Conservation (phyloP, 306 rosid species). For the Lathyrus tuberosus region DNA sequence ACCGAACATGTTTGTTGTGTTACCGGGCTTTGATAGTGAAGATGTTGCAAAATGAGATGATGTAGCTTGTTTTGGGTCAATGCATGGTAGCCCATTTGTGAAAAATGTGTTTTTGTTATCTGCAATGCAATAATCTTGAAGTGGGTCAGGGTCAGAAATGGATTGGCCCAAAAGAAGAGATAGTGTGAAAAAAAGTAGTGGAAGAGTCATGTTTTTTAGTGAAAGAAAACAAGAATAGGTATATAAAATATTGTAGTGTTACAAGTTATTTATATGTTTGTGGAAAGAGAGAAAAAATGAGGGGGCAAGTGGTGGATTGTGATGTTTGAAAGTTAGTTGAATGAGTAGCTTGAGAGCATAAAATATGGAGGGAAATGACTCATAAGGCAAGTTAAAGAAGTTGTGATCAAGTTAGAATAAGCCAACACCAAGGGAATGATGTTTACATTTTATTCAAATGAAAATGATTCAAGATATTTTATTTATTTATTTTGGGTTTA, state of each 20-base stretch:
- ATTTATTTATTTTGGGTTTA: background rate
- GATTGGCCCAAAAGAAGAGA: slow-evolving; percentile 36
- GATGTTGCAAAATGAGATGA: slow-evolving; percentile 61
- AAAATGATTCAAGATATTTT: slow-evolving; percentile 14
- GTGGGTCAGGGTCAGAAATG: slow-evolving; percentile 61
- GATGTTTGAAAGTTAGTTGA: slow-evolving; percentile 37
- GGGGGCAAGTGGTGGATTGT: slow-evolving; percentile 37
- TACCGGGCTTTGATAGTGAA: slow-evolving; percentile 50
- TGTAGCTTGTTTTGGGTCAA: slow-evolving; percentile 55
- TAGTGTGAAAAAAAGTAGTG: slow-evolving; percentile 35
- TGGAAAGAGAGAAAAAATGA: background rate
- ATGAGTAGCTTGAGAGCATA: slow-evolving; percentile 84
- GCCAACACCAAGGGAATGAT: slow-evolving; percentile 43
- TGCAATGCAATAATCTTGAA: slow-evolving; percentile 81
- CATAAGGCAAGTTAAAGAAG: slow-evolving; percentile 55
- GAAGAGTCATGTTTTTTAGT: slow-evolving; percentile 46
- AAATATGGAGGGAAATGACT: slow-evolving; percentile 41
- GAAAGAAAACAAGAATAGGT: background rate
- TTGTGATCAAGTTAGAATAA: slow-evolving; percentile 27
- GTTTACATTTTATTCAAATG: slow-evolving; percentile 37
- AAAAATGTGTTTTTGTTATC: slow-evolving; percentile 42
- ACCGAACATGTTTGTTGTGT: slow-evolving; percentile 49
- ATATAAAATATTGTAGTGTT: background rate
- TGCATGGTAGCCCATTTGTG: slow-evolving; percentile 67
- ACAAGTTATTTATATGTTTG: slow-evolving; percentile 29